Conservation (phyloP, 1,139 yeast genomes). For the Arxiozyma slooffiae region DNA sequence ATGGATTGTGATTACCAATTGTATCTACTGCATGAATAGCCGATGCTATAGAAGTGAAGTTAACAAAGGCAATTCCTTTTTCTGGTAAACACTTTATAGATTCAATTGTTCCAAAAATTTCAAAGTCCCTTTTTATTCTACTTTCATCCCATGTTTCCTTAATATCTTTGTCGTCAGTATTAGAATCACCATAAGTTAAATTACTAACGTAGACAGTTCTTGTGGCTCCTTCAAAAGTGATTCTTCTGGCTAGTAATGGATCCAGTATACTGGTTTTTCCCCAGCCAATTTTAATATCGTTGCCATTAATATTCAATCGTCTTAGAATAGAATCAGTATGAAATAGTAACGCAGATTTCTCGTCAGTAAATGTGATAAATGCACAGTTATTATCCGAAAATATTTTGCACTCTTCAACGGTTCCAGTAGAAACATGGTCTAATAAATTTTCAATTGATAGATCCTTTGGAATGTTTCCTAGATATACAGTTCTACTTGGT, state of each 20-base stretch:
- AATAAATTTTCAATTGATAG: conserved; percentile 72
- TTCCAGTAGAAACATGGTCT: conserved; percentile 86
- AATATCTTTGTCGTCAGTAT: conserved; percentile 10
- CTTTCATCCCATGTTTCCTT: conserved; percentile 13
- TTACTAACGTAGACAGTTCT: conserved; percentile 82
- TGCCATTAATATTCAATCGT: conserved; percentile 41
- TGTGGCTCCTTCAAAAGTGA: conserved; percentile 81
- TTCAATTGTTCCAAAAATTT: conserved; percentile 72
- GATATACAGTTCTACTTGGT: conserved; percentile 78
- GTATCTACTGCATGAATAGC: conserved; percentile 77
- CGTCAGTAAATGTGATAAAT: conserved; percentile 45
- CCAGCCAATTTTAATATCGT: conserved; percentile 65
- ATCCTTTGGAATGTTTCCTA: conserved; percentile 82
- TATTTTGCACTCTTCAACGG: conserved; percentile 59
- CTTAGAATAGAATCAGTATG: conserved; percentile 50
- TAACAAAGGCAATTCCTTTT: conserved; percentile 76
- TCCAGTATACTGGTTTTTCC: conserved; percentile 61
- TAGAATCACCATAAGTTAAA: conserved; percentile 28
- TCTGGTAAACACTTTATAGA: conserved; percentile 65
- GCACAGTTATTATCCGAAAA: conserved; percentile 48
- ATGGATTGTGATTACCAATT: conserved; percentile 46
- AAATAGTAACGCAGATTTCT: conserved; percentile 44
- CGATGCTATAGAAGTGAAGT: conserved; percentile 70
- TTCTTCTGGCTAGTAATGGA: conserved; percentile 61
- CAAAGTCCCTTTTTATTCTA: conserved; percentile 54